Evolutionary conservation across 176 grass and related monocot species (phyloP), one percentile per base, ranked within the genome.

Genomic region (Hsuehochloa calcarea): DNA sequence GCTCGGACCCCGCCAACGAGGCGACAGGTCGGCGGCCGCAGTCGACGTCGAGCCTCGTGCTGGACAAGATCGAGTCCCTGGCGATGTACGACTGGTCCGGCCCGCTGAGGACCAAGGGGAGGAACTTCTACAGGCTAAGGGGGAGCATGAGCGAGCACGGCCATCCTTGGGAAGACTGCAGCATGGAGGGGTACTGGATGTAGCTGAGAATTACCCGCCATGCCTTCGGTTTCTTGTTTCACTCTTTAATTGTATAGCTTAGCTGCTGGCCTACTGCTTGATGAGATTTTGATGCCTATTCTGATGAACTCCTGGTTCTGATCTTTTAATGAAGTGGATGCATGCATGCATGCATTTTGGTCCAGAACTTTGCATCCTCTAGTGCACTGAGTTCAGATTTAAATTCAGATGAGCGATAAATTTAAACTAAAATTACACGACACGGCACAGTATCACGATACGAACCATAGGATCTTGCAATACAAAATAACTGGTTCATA

Each of bases 71-170:
- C 63, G 93, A 96, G 84, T 87, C 85, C 8, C 50, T 91, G 85
- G 85, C 85, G 3, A 68, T 92, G 88, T 86, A 90, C 81, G 94
- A 96, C 72, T 87, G 90, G 75, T 99, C 96, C 2, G 96, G 93
- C 80, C 96, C 93, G 47, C 84, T 96, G 62, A 93, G 91, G 80
- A 89, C 87, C 72, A 99, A 88, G 79, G 90, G 85, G 6, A 61
- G 80, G 56, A 89, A 71, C 55, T 89, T 99, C 75, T 92, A 96
- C 87, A 87, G 91, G 88, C 88, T 94, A 50, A 92, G 90, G 75
- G 93, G 96, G 29, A 99, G 96, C 85, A 88, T 91, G 84, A 99
- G 96, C 67, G 96, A 99, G 80, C 91, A 94, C 82, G 96, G 93
- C 8, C 85, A 88, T 63, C 91, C 80, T 61, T 88, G 86, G 5